Conservation (phyloP, 78 protist species). For the Dictyostelium intermedium region DNA sequence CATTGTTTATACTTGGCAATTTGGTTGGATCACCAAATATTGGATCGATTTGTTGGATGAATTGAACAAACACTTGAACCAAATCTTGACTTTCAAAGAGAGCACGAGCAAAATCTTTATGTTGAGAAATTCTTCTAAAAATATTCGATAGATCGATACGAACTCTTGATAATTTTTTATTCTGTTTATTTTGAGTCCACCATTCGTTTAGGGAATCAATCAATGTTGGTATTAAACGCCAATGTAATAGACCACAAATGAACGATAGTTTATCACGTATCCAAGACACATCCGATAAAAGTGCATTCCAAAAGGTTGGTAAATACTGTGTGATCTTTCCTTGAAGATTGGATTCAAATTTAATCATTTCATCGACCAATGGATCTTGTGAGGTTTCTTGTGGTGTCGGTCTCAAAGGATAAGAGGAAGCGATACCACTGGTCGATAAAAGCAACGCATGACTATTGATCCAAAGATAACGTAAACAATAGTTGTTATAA, state of each 20-base stretch:
- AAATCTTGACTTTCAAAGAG: constrained; percentile 32
- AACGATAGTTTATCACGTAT: constrained; percentile 64
- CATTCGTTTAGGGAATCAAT: constrained; percentile 58
- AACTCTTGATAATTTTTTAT: constrained; percentile 54
- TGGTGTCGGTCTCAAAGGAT: constrained; percentile 48
- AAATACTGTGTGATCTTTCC: constrained; percentile 43
- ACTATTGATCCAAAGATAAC: constrained; percentile 62
- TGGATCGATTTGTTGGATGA: constrained; percentile 74
- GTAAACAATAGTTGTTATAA: constrained; percentile 1
- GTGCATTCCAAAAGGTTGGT: constrained; percentile 52
- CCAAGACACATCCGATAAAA: constrained; percentile 8
- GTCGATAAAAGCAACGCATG: constrained; percentile 16
- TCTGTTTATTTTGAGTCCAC: constrained; percentile 69
- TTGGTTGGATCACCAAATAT: constrained; percentile 75
- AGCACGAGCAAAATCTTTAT: constrained; percentile 51
- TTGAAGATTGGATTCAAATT: constrained; percentile 41
- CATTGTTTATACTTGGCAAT: constrained; percentile 31
- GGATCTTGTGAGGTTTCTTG: constrained; percentile 3
- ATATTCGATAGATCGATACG: constrained; percentile 66
- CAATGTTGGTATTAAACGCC: constrained; percentile 51
- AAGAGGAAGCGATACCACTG: constrained; percentile 28
- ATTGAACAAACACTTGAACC: constrained; percentile 73
- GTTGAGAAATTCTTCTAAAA: constrained; percentile 60
- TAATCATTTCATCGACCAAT: constrained; percentile 52
- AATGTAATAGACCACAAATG: constrained; percentile 70